These are phyloP conservation scores for Pilaira anomala DNA, from an alignment of 192 early-diverging fungal species.

Conservation along the genomic window DNA sequence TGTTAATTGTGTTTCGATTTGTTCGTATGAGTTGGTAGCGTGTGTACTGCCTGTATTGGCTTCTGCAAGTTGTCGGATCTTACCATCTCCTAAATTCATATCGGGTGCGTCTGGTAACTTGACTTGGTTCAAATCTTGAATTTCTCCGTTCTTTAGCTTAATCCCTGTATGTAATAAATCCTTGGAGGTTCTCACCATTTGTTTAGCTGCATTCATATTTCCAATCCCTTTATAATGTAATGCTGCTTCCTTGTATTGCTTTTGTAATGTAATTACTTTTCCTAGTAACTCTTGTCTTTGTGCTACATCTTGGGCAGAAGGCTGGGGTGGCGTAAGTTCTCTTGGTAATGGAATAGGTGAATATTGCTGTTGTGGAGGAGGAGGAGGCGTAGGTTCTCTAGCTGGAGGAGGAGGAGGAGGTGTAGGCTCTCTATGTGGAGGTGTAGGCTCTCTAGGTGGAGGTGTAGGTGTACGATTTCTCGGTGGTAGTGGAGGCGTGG, in stretches of 20 bases:
- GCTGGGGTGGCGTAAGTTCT: not conserved
- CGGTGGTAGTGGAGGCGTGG: not conserved
- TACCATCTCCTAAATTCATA: conserved; percentile 33
- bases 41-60: no score
- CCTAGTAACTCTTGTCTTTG: conserved; percentile 20
- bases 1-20: conserved; percentile 24
- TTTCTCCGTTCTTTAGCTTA: conserved; percentile 29
- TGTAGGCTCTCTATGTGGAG: conserved; percentile 1
- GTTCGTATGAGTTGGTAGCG: conserved; percentile 3
- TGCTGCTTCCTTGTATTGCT: conserved; percentile 62
- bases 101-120: conserved; percentile 21
- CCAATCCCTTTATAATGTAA: conserved; percentile 50
- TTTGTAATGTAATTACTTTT: conserved; percentile 32
- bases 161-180: conserved; percentile 42
- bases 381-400: conserved; percentile 21
- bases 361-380: not conserved
- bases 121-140: conserved; percentile 3
- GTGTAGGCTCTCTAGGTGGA: no score
- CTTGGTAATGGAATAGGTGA: not conserved
- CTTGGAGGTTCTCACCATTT: conserved; percentile 49
- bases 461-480: not conserved
- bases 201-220: conserved; percentile 43
- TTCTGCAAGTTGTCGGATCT: conserved; percentile 2
- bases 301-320: not conserved
- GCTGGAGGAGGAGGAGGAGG: not conserved